Conservation (phyloP, 2,329 filamentous ascomycete species). For the Podosphaera xanthii region DNA sequence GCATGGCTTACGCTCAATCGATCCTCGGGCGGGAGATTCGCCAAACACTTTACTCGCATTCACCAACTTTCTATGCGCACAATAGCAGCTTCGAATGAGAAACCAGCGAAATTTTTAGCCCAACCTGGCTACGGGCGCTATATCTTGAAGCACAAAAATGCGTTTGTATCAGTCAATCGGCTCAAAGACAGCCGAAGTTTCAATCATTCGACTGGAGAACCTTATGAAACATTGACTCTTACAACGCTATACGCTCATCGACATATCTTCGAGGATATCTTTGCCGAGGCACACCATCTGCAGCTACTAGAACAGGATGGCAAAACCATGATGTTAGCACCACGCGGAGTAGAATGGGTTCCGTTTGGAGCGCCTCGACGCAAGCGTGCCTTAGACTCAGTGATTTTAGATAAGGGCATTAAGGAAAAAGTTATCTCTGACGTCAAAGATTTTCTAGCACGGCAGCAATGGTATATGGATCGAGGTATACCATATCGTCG, state of each 20-base stretch:
- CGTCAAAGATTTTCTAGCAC: slow-evolving; percentile 25
- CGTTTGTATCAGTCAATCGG: slow-evolving; percentile 69
- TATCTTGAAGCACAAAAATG: slow-evolving; percentile 63
- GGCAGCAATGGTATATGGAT: slow-evolving; percentile 77
- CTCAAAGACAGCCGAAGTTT: slow-evolving; percentile 60
- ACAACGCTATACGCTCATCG: slow-evolving; percentile 81
- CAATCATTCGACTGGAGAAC: slow-evolving; percentile 61
- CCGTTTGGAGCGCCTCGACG: slow-evolving; percentile 63
- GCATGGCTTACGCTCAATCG: slow-evolving; percentile 83
- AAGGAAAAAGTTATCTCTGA: slow-evolving; percentile 26
- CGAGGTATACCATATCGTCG: slow-evolving; percentile 55
- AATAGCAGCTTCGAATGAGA: slow-evolving; percentile 35
- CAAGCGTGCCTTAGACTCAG: slow-evolving; percentile 71
- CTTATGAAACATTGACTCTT: slow-evolving; percentile 82
- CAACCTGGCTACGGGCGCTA: slow-evolving; percentile 83
- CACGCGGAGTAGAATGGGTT: slow-evolving; percentile 65
- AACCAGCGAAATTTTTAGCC: slow-evolving; percentile 57
- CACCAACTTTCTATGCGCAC: slow-evolving; percentile 36
- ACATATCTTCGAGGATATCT: slow-evolving; percentile 74
- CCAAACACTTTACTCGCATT: slow-evolving; percentile 32
- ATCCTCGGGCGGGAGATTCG: slow-evolving; percentile 23
- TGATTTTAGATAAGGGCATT: slow-evolving; percentile 64
- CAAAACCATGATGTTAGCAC: slow-evolving; percentile 79
- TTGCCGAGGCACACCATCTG: slow-evolving; percentile 63
- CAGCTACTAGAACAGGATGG: slow-evolving; percentile 66